Conservation (phyloP, 1,284 basidiomycete genomes). For the Inonotus hispidus region DNA sequence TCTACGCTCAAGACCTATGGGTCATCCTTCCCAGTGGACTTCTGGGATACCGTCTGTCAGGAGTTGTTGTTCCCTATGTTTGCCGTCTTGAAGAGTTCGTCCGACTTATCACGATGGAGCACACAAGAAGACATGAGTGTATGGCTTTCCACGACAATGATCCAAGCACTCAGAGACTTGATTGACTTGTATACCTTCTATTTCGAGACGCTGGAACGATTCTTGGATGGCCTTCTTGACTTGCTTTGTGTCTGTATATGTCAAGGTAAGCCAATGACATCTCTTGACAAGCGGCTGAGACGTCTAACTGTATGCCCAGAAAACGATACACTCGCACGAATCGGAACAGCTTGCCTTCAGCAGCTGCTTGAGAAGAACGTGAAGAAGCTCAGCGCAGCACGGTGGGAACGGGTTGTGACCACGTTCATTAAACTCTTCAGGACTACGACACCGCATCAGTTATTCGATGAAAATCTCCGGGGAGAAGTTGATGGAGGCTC, state of each 20-base stretch:
- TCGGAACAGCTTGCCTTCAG: slow-evolving; percentile 97
- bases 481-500: slow-evolving; percentile 68
- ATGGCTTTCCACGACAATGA: slow-evolving; percentile 99
- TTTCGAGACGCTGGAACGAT: slow-evolving; percentile 88
- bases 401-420: slow-evolving; percentile 91
- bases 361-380: slow-evolving; percentile 95
- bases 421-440: slow-evolving; percentile 95
- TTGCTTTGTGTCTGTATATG: slow-evolving; percentile 97
- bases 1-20: slow-evolving; percentile 92
- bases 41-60: slow-evolving; percentile 98
- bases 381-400: slow-evolving; percentile 74
- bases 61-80: slow-evolving; percentile 99
- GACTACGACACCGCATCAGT: slow-evolving; percentile 95
- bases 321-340: slow-evolving; percentile 96
- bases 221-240: slow-evolving; percentile 89
- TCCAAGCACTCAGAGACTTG: slow-evolving; percentile 93
- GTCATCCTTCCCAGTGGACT: slow-evolving; percentile 80
- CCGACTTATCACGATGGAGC: slow-evolving; percentile 88
- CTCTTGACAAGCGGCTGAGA: background rate
- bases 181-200: slow-evolving; percentile 96
- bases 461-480: slow-evolving; percentile 88
- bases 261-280: slow-evolving; percentile 63
- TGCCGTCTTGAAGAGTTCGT: slow-evolving; percentile 86
- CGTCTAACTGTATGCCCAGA: slow-evolving; percentile 44
- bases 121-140: slow-evolving; percentile 99